Conservation (phyloP, 192 early-diverging fungal species). For the Backusella mclennaniae region DNA sequence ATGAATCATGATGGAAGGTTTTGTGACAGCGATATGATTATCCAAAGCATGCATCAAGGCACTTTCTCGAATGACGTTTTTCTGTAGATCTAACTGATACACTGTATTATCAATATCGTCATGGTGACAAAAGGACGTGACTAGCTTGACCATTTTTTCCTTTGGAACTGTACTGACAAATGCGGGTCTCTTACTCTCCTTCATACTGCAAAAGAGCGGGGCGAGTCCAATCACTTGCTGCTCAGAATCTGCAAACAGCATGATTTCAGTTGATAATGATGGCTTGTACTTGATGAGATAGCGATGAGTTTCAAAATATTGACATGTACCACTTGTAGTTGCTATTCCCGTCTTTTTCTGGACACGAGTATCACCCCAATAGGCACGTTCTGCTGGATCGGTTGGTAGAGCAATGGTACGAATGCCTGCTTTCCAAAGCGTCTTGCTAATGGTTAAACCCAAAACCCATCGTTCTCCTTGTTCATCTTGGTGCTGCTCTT, state of each 20-base stretch:
- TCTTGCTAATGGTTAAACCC: conserved; percentile 17
- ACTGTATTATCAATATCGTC: not conserved
- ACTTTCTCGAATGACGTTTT: not conserved
- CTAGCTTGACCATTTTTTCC: not conserved
- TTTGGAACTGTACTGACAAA: not conserved
- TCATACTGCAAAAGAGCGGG: not conserved
- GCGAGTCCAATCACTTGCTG: not conserved
- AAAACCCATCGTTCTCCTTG: not conserved
- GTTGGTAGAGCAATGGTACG: conserved; percentile 43
- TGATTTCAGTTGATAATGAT: not conserved
- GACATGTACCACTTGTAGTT: conserved; percentile 25
- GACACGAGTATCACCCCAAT: conserved; percentile 39
- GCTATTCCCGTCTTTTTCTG: conserved; percentile 22
- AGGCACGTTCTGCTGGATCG: conserved; percentile 39
- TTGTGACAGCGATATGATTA: conserved; percentile 24
- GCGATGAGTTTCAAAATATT: not conserved
- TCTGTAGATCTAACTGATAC: not conserved
- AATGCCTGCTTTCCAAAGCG: conserved; percentile 33
- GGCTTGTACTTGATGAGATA: not conserved
- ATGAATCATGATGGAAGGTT: conserved; percentile 42
- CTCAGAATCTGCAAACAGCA: not conserved
- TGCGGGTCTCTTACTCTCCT: not conserved
- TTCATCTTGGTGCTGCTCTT: not conserved
- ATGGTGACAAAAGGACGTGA: not conserved
- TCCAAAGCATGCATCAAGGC: not conserved